Evolutionary conservation across 2,329 filamentous ascomycete species (phyloP).

Genomic region (Pseudopyrenochaeta lycopersici): DNA sequence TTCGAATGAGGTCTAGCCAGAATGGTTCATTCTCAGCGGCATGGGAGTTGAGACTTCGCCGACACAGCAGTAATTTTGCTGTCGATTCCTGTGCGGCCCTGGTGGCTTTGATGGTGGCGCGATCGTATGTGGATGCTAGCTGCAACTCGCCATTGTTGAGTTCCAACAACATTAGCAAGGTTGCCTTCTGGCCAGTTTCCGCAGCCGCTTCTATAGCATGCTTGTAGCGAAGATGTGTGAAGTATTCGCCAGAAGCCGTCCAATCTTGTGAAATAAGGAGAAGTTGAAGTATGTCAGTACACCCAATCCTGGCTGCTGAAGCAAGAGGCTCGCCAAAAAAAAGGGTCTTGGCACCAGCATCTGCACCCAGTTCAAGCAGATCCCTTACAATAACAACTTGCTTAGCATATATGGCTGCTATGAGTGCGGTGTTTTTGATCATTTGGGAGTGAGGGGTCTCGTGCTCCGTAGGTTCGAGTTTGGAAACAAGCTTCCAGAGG

Average conservation of each 20-base stretch:
- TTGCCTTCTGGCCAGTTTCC: neutral
- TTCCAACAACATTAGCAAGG: neutral
- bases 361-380: neutral
- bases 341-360: neutral
- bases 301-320: neutral
- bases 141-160: neutral
- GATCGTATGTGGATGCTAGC: neutral
- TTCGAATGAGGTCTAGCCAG: neutral
- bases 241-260: neutral
- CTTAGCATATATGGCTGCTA: neutral
- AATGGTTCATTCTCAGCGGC: neutral
- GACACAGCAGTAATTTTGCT: neutral
- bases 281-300: neutral
- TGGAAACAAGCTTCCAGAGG: neutral
- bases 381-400: neutral
- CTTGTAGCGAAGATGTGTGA: neutral
- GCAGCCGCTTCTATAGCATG: neutral
- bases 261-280: neutral
- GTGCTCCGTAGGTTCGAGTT: neutral
- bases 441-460: neutral
- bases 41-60: neutral
- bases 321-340: constrained; percentile 1
- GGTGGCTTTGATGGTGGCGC: neutral
- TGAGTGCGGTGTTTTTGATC: neutral
- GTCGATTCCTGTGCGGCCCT: neutral